phyloP scores from a whole-genome alignment of 768 basidiomycete genomes.

The Serpula lacrymans region DNA sequence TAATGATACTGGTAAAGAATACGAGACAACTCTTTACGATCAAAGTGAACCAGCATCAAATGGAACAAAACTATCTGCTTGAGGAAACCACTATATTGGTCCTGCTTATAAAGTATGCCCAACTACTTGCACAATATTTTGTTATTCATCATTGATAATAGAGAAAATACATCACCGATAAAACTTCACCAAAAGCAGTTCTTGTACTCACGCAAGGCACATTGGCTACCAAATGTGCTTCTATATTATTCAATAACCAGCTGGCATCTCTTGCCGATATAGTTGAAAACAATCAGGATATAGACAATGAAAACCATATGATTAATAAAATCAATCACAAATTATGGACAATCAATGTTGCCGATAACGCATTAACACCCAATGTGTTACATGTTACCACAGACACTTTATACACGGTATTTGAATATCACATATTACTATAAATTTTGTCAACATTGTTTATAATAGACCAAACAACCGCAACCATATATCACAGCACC shows the following conservation, averaged over 20 bases:
- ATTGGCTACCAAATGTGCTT: not conserved
- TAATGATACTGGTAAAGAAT: not conserved
- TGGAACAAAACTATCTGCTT: not conserved
- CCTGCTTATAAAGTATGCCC: not conserved
- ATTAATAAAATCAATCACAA: no score
- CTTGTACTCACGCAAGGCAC: not conserved
- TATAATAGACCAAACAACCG: no score
- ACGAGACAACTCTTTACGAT: not conserved
- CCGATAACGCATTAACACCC: no score
- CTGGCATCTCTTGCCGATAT: not conserved
- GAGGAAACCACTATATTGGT: not conserved
- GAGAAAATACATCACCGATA: not conserved
- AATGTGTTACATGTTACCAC: no score
- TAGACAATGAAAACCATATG: no score
- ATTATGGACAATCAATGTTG: no score
- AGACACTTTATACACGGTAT: no score
- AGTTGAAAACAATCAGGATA: no score
- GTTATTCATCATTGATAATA: not conserved
- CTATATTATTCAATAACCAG: not conserved
- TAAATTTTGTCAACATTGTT: no score
- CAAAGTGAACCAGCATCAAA: not conserved
- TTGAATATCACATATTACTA: no score
- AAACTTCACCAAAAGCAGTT: not conserved
- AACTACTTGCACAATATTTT: not conserved
- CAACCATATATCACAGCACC: no score